Percentiles rank a stretch among this genome's conserved stretches.
Conservation (phyloP, 345 rosid species). For the Lagerstroemia speciosa region DNA sequence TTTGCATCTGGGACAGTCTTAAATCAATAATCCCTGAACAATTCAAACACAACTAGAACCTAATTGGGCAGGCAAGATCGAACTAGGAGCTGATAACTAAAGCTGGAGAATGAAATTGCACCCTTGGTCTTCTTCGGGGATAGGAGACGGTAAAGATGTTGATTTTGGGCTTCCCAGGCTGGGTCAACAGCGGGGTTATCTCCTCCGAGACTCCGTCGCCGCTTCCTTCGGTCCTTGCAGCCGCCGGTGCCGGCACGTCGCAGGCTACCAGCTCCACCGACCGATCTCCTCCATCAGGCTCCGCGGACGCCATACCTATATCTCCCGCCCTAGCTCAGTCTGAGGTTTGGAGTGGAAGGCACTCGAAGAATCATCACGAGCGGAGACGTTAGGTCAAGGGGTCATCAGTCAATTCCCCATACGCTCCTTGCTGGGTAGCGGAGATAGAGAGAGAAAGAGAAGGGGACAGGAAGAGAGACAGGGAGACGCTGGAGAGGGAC, state of each 20-base stretch:
- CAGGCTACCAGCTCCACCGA: slow-evolving; percentile 55
- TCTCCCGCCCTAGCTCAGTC: neutral
- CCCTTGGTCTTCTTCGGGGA: slow-evolving; percentile 64
- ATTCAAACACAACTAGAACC: neutral
- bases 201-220: slow-evolving; percentile 35
- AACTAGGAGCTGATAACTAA: neutral
- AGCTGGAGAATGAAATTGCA: slow-evolving; percentile 10
- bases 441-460: neutral
- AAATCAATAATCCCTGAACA: neutral
- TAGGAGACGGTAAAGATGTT: slow-evolving; percentile 65
- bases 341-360: neutral
- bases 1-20: too few species aligned
- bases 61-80: neutral
- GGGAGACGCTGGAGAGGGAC: neutral
- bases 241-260: slow-evolving; percentile 31
- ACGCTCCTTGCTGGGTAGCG: neutral
- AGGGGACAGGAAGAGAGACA: neutral
- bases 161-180: slow-evolving; percentile 55
- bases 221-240: slow-evolving; percentile 10
- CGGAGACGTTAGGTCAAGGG: slow-evolving; percentile 10
- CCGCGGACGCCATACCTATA: slow-evolving; percentile 23
- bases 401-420: slow-evolving; percentile 6
- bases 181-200: slow-evolving; percentile 55
- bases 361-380: neutral
- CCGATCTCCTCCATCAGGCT: slow-evolving; percentile 30